These are phyloP conservation scores for Aspergillus uvarum DNA, from an alignment of 2,329 filamentous ascomycete genomes.

Conservation along the genomic window DNA sequence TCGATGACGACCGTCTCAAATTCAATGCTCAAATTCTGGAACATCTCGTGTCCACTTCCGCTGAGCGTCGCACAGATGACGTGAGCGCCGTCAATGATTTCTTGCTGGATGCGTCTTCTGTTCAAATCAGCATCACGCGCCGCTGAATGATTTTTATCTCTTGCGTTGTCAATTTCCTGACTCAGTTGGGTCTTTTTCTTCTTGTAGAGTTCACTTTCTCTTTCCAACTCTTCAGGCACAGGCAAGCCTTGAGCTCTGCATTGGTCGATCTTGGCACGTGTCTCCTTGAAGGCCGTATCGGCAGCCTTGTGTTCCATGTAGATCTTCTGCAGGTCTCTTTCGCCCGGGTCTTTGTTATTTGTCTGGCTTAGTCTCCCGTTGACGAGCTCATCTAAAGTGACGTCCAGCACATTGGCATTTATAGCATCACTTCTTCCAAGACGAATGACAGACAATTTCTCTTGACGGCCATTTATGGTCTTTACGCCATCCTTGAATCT, in stretches of 20 bases:
- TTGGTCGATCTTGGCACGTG: constrained; percentile 71
- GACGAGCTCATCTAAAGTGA: constrained; percentile 90
- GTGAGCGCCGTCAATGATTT: constrained; percentile 85
- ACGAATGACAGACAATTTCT: constrained; percentile 83
- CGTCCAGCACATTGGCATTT: constrained; percentile 82
- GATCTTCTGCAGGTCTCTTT: constrained; percentile 61
- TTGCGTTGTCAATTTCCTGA: constrained; percentile 79
- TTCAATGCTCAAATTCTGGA: constrained; percentile 88
- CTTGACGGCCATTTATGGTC: constrained; percentile 67
- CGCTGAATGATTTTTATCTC: constrained; percentile 79
- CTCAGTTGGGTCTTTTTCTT: constrained; percentile 74
- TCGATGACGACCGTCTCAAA: constrained; percentile 99
- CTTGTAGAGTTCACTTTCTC: constrained; percentile 76
- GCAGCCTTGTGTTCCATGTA: constrained; percentile 66
- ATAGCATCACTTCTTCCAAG: constrained; percentile 90
- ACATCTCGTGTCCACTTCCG: constrained; percentile 95
- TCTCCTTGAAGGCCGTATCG: constrained; percentile 65
- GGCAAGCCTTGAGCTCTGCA: constrained; percentile 55
- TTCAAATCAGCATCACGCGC: constrained; percentile 84
- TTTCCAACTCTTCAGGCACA: constrained; percentile 57
- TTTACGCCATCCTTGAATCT: constrained; percentile 86
- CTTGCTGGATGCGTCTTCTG: constrained; percentile 79
- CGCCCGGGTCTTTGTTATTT: constrained; percentile 46
- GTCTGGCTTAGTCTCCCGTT: constrained; percentile 62
- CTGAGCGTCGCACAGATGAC: constrained; percentile 94